A percentile compares a stretch with the other conserved stretches of the same genome.
These are phyloP conservation scores for Cyclotella kingstonii DNA, from an alignment of 108 stramenopile genomes.

Conservation along the genomic window DNA sequence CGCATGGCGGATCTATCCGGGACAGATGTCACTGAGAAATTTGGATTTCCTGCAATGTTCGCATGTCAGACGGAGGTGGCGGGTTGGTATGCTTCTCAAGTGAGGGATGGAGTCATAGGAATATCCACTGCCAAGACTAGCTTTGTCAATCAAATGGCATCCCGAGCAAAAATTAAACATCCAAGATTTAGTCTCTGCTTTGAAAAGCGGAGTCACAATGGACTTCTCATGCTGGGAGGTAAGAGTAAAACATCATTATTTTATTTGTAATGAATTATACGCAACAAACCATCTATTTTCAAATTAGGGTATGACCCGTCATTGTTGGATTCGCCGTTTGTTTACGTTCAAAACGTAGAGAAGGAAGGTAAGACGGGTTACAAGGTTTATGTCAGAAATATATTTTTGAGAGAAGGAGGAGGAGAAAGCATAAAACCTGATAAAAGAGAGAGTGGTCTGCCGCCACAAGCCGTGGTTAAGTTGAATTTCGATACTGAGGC, in stretches of 20 bases:
- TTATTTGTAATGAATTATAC: too few species aligned
- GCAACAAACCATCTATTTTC: too few species aligned
- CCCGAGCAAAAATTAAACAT: conserved; percentile 41
- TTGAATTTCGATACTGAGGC: conserved; percentile 34
- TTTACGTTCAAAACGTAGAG: conserved; percentile 44
- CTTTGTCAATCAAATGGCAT: conserved; percentile 52
- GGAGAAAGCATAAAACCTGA: conserved; percentile 34
- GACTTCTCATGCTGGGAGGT: conserved; percentile 47
- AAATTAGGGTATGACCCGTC: conserved; percentile 43
- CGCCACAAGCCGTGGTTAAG: conserved; percentile 16
- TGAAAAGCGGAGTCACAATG: conserved; percentile 16
- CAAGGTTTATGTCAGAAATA: conserved; percentile 40
- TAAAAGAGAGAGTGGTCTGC: background rate
- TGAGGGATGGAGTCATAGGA: conserved; percentile 49
- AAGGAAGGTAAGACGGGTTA: conserved; percentile 21
- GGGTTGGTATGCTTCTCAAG: conserved; percentile 47
- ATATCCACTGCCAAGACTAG: conserved; percentile 43
- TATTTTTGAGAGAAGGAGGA: conserved; percentile 45
- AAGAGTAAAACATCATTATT: too few species aligned
- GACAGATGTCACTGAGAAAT: conserved; percentile 11
- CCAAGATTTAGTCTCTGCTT: conserved; percentile 49
- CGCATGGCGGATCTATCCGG: background rate
- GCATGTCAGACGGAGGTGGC: conserved; percentile 49
- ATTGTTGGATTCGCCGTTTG: conserved; percentile 38
- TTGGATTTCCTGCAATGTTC: conserved; percentile 51